Evolutionary conservation across 1,139 yeast species (phyloP).

Genomic region (Geotrichum bryndzae): DNA sequence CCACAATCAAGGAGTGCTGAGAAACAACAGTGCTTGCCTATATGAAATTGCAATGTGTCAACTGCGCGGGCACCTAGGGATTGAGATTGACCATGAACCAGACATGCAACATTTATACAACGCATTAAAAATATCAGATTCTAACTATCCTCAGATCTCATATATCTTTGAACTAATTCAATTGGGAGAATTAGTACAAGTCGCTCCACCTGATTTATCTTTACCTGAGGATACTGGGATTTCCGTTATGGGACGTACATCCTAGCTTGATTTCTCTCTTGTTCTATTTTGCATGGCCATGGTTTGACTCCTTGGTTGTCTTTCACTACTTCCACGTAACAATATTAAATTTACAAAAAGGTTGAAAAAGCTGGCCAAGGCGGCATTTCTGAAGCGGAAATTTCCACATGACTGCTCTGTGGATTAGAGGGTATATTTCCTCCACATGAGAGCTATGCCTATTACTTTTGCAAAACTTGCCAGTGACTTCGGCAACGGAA

Average conservation of each 20-base stretch:
- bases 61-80: slow-evolving; percentile 34
- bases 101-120: slow-evolving; percentile 31
- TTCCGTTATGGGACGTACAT: slow-evolving; percentile 34
- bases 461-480: slow-evolving; percentile 35
- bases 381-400: slow-evolving; percentile 37
- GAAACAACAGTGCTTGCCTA: slow-evolving; percentile 20
- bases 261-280: slow-evolving; percentile 37
- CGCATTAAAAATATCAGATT: slow-evolving; percentile 32
- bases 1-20: slow-evolving; percentile 18
- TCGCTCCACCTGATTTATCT: slow-evolving; percentile 17
- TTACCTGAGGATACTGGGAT: slow-evolving; percentile 27
- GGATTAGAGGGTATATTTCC: slow-evolving; percentile 32
- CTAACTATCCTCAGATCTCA: slow-evolving; percentile 38
- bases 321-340: slow-evolving; percentile 37
- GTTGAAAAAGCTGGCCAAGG: slow-evolving; percentile 20
- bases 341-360: slow-evolving; percentile 26
- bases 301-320: slow-evolving; percentile 38
- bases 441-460: slow-evolving; percentile 39
- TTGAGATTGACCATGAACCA: slow-evolving; percentile 23
- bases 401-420: slow-evolving; percentile 40
- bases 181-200: slow-evolving; percentile 33
- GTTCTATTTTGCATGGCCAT: slow-evolving; percentile 39
- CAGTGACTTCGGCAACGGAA: slow-evolving; percentile 32
- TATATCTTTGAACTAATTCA: slow-evolving; percentile 36
- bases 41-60: slow-evolving; percentile 35